These are phyloP conservation scores for Papiliotrema laurentii DNA, from an alignment of 1,284 basidiomycete genomes.

Conservation along the genomic window DNA sequence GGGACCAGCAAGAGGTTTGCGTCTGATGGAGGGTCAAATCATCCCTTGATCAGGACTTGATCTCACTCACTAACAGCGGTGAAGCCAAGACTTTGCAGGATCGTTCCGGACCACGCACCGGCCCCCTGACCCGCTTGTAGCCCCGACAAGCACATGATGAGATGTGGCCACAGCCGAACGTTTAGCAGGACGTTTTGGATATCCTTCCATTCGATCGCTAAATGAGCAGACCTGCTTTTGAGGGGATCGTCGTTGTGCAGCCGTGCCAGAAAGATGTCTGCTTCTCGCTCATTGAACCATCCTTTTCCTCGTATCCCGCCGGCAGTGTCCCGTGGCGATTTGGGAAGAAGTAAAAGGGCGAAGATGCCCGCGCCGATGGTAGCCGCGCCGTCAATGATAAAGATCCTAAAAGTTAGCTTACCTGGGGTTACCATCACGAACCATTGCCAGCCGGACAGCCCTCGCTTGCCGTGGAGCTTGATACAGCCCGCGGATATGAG, in stretches of 20 bases:
- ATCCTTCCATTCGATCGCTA: background rate
- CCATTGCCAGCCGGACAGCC: conserved; percentile 2
- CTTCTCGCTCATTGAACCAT: conserved; percentile 47
- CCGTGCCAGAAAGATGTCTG: conserved; percentile 25
- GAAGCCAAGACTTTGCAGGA: conserved; percentile 3
- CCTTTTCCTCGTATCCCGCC: conserved; percentile 24
- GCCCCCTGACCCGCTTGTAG: conserved; percentile 1
- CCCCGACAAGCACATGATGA: conserved; percentile 2
- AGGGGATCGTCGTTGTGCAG: conserved; percentile 3
- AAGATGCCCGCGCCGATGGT: background rate
- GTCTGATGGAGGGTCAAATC: background rate
- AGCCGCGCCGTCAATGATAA: conserved; percentile 1
- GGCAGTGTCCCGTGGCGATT: conserved; percentile 2
- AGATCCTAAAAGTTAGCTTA: background rate
- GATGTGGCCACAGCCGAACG: conserved; percentile 2
- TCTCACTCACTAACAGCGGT: background rate
- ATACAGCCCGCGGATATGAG: conserved; percentile 4
- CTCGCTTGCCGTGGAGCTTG: background rate
- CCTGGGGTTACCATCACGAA: background rate
- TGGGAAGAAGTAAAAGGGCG: background rate
- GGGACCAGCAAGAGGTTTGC: conserved; percentile 3
- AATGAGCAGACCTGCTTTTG: background rate
- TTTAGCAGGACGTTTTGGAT: conserved; percentile 2
- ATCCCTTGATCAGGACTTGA: background rate
- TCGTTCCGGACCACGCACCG: conserved; percentile 1